Evolutionary conservation across 768 basidiomycete genomes (phyloP).

Genomic region (Krasilnikovozyma curviuscula): DNA sequence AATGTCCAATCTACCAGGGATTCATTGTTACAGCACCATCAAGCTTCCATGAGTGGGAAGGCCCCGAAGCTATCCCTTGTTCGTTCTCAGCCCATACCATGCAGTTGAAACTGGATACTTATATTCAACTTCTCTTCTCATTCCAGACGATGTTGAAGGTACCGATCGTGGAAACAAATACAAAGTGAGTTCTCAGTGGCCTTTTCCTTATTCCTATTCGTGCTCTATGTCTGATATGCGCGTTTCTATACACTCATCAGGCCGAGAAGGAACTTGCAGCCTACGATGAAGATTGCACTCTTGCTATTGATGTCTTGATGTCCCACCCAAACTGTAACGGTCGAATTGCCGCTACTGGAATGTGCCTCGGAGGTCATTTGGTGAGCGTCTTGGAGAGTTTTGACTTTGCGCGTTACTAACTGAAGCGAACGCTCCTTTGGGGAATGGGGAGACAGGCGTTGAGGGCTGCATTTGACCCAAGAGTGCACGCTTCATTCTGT

Average conservation of each 20-base stretch:
- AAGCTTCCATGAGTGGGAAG: conserved; percentile 74
- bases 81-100: conserved; percentile 71
- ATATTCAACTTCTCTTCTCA: neutral
- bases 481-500: conserved; percentile 67
- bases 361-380: conserved; percentile 21
- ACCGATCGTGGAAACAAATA: conserved; percentile 82
- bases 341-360: conserved; percentile 41
- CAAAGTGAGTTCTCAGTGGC: conserved; percentile 37
- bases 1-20: neutral
- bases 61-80: conserved; percentile 66
- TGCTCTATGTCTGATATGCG: neutral
- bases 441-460: neutral
- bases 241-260: conserved; percentile 28
- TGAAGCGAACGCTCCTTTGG: neutral
- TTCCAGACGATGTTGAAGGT: conserved; percentile 29
- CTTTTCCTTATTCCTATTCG: neutral
- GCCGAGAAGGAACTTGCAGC: conserved; percentile 69
- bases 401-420: neutral
- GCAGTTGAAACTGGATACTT: conserved; percentile 7
- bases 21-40: conserved; percentile 25
- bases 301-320: conserved; percentile 53
- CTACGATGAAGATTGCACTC: conserved; percentile 74
- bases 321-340: conserved; percentile 72
- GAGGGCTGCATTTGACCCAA: conserved; percentile 70
- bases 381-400: conserved; percentile 30